Base-by-base conservation (phyloP, 192 early-diverging fungal genomes). In the Gorgonomyces haynaldii region DNA sequence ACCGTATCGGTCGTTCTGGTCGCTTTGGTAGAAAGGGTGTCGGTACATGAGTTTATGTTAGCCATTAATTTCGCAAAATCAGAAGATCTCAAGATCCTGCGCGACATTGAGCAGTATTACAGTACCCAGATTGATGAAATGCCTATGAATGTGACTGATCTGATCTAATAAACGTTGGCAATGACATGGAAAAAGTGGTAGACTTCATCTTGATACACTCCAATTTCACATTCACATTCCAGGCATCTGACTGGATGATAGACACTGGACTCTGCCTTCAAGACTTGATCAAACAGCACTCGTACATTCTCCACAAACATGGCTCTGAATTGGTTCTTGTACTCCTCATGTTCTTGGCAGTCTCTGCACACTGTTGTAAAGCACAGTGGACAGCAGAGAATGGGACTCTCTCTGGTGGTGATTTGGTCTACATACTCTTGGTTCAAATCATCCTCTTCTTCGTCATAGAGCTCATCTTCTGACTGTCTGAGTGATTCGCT, bases 1-100 rank as follows among this genome's bases (percentile, higher is more conserved):
- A 98, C 70, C 83, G 69, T 31, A 98, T 96, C 60, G 95, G 95
- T 74, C 84, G 95, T 53, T 87, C 84, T 13, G 95, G 95, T 42
- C 85, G 95, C 34, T 98, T 98, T 60, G 95, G 95, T 37, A 81
- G 93, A 56, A 98, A 96, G 73, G 95, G 95, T 76, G 92, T 98
- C 42, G 67, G 58, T 57, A 49, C 19, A 54, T 60, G 15, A 21
- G 30, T 34, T 34, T 16, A 1, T 32, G 57, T n/a, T n/a, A n/a
- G 92, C 92, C 10, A 94, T 96, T 62, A 96, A 96, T 67, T 96
- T 98, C 84, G 91, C 94, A 27, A 93, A 82, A n/a, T 75, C 78
- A 50, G 91, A 96, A 16, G 95, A 98, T 58, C 66, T 89, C 46
- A 82, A 81, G 57, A 85, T 94, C 48, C 70, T 96, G 17, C 79